A percentile compares a stretch with the other conserved stretches of the same genome.
phyloP scores from a whole-genome alignment of 2,329 filamentous ascomycete genomes.

The Aspergillus flavus region DNA sequence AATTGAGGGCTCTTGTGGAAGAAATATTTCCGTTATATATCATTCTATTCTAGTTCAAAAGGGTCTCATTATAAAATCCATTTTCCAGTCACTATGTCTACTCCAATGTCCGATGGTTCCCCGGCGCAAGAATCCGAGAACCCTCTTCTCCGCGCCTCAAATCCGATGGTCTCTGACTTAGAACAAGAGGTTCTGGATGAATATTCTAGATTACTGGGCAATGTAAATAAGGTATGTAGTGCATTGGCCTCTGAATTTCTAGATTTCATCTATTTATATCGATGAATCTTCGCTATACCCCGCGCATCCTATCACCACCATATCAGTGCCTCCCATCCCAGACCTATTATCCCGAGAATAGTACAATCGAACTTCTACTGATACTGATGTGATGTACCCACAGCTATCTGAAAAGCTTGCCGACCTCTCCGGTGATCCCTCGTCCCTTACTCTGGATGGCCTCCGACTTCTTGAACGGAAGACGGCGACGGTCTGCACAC shows the following conservation, averaged over 20 bases:
- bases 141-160: constrained; percentile 41
- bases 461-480: constrained; percentile 88
- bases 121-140: constrained; percentile 25
- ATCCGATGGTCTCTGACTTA: constrained; percentile 64
- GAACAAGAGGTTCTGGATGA: constrained; percentile 96
- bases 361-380: background rate
- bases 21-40: background rate
- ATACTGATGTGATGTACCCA: background rate
- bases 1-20: background rate
- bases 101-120: constrained; percentile 5
- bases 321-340: background rate
- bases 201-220: constrained; percentile 82
- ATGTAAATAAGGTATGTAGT: constrained; percentile 77
- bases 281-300: background rate
- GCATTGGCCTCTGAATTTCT: background rate
- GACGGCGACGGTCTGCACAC: constrained; percentile 89
- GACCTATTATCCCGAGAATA: background rate
- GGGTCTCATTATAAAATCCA: background rate
- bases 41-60: background rate
- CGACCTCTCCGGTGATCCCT: constrained; percentile 63
- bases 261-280: background rate
- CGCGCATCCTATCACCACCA: background rate
- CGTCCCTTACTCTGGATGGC: constrained; percentile 76
- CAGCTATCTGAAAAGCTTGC: constrained; percentile 50
- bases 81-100: constrained; percentile 4